Evolutionary conservation across 2,329 filamentous ascomycete species (phyloP).

Genomic region (Acrocalymma vagum): DNA sequence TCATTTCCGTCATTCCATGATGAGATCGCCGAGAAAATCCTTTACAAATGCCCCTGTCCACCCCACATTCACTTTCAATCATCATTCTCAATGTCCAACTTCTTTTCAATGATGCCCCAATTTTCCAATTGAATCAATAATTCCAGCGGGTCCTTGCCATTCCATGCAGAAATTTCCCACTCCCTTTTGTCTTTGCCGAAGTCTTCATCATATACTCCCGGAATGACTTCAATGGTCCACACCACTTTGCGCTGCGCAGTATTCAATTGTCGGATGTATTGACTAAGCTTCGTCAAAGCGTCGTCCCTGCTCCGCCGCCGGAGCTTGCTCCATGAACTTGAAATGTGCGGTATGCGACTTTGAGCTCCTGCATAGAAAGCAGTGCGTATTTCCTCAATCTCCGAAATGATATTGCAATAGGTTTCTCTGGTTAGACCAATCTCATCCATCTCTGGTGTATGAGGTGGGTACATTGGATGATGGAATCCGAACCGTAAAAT

Average conservation of each 20-base stretch:
- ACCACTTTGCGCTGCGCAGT: slow-evolving; percentile 22
- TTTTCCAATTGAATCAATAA: slow-evolving; percentile 29
- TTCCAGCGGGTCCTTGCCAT: slow-evolving; percentile 30
- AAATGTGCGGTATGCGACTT: slow-evolving; percentile 10
- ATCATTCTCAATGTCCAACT: slow-evolving; percentile 27
- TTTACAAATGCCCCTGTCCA: no score
- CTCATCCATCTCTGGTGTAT: slow-evolving; percentile 32
- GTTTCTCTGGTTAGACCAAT: slow-evolving; percentile 25
- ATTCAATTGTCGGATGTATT: slow-evolving; percentile 32
- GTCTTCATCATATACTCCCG: slow-evolving; percentile 25
- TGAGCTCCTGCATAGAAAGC: slow-evolving; percentile 4
- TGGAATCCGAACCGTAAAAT: slow-evolving; percentile 31
- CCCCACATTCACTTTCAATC: no score
- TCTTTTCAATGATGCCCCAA: slow-evolving; percentile 33
- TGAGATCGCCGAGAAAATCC: no score
- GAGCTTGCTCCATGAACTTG: slow-evolving; percentile 18
- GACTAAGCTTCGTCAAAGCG: slow-evolving; percentile 23
- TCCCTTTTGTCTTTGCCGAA: slow-evolving; percentile 24
- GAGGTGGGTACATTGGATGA: slow-evolving; percentile 30
- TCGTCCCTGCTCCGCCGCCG: slow-evolving; percentile 21
- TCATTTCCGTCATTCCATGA: no score
- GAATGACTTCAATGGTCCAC: slow-evolving; percentile 36
- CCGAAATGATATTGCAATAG: slow-evolving; percentile 21
- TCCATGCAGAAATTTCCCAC: slow-evolving; percentile 36
- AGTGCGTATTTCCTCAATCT: slow-evolving; percentile 25